phyloP scores from a whole-genome alignment of 2,329 filamentous ascomycete genomes.

The Phaeophleospora eucalypticola region DNA sequence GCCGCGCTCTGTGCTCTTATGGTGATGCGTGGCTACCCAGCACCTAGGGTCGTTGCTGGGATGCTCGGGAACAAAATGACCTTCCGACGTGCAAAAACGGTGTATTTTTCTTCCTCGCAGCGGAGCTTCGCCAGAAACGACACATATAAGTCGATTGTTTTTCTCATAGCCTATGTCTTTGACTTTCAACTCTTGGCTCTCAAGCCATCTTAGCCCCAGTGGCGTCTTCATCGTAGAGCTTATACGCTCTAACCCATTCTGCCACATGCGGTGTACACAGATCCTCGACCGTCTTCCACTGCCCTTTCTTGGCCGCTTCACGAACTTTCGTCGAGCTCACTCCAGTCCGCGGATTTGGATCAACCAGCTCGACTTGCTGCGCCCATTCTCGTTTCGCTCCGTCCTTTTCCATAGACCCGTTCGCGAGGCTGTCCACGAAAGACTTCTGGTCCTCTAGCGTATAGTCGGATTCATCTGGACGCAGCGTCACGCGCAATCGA shows the following conservation, averaged over 20 bases:
- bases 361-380: conserved; percentile 56
- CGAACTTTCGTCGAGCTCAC: conserved; percentile 62
- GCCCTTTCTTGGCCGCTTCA: conserved; percentile 48
- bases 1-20: too few species aligned
- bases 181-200: too few species aligned
- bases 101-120: too few species aligned
- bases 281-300: conserved; percentile 46
- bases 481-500: conserved; percentile 59
- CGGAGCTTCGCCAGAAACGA: too few species aligned
- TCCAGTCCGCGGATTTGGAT: conserved; percentile 45
- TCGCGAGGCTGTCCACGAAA: conserved; percentile 51
- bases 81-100: too few species aligned
- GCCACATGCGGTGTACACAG: conserved; percentile 57
- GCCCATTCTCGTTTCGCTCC: conserved; percentile 60
- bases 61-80: too few species aligned
- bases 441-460: conserved; percentile 49
- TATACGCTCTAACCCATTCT: conserved; percentile 54
- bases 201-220: conserved; percentile 30
- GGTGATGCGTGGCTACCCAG: too few species aligned
- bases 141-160: too few species aligned
- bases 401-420: conserved; percentile 45
- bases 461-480: conserved; percentile 60
- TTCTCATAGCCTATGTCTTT: too few species aligned
- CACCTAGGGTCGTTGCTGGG: too few species aligned
- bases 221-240: conserved; percentile 48